A percentile compares a stretch with the other conserved stretches of the same genome.
Evolutionary conservation across 192 early-diverging fungal genomes (phyloP).

Genomic region (Podila horticola): DNA sequence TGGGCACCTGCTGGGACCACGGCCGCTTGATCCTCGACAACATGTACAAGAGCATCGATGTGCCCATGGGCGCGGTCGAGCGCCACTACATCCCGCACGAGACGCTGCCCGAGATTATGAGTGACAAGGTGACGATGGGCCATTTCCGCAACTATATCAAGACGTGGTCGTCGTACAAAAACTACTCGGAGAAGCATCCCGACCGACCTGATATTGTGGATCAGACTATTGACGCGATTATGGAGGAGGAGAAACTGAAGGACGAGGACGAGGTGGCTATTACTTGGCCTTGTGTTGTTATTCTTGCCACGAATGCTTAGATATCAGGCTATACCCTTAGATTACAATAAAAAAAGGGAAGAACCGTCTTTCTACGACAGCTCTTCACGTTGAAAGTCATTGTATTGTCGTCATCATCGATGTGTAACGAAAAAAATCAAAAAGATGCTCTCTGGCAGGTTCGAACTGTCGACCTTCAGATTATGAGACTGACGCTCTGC

Average conservation of each 20-base stretch:
- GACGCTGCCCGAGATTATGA: constrained; percentile 42
- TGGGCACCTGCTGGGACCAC: constrained; percentile 58
- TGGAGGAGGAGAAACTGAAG: constrained; percentile 13
- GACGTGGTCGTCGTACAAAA: constrained; percentile 69
- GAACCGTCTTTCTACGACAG: too few species aligned
- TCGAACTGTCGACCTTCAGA: constrained; percentile 59
- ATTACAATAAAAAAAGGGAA: background rate
- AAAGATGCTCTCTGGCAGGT: constrained; percentile 48
- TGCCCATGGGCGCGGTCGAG: constrained; percentile 56
- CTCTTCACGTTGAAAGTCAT: too few species aligned
- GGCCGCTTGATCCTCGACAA: constrained; percentile 57
- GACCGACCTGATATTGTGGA: constrained; percentile 58
- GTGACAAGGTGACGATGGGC: constrained; percentile 46
- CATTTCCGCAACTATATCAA: constrained; percentile 60
- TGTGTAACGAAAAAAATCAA: background rate
- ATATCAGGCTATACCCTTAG: too few species aligned
- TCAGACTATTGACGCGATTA: constrained; percentile 43
- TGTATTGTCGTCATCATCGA: too few species aligned
- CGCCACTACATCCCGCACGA: constrained; percentile 42
- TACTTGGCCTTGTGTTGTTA: constrained; percentile 62
- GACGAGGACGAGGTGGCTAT: constrained; percentile 51
- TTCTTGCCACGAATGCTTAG: constrained; percentile 44
- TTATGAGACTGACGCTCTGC: constrained; percentile 62
- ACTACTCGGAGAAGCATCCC: constrained; percentile 54
- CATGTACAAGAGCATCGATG: constrained; percentile 51